Conservation (phyloP, 2,329 filamentous ascomycete genomes). For the Alternaria conjuncta region DNA sequence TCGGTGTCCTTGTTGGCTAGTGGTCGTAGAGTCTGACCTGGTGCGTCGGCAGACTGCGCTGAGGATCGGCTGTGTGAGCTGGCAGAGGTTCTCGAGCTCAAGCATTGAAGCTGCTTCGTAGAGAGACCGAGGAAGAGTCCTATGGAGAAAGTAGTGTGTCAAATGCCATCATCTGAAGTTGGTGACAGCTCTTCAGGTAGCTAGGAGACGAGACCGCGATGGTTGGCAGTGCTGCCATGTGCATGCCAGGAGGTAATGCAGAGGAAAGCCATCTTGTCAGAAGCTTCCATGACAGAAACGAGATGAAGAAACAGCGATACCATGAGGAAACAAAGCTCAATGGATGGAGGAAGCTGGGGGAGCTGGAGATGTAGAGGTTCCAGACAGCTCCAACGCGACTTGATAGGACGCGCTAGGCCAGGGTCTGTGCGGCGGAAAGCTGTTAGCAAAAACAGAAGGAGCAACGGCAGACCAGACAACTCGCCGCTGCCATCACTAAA, state of each 20-base stretch:
- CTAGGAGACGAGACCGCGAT: not conserved
- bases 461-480: slow-evolving; percentile 25
- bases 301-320: not conserved
- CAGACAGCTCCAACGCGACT: slow-evolving; percentile 19
- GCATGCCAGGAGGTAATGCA: not conserved
- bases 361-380: slow-evolving; percentile 4
- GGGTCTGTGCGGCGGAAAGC: slow-evolving; percentile 21
- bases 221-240: not conserved
- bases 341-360: not conserved
- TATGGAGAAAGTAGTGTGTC: not conserved
- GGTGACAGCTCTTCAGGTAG: not conserved
- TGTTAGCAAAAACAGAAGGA: slow-evolving; percentile 42
- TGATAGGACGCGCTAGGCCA: slow-evolving; percentile 31
- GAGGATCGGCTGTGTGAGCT: not conserved
- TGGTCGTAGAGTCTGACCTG: not conserved
- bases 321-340: not conserved
- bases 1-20: not conserved
- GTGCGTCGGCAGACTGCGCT: not conserved
- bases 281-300: not conserved
- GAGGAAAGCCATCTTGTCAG: no score
- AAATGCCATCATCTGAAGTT: not conserved
- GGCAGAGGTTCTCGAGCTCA: not conserved
- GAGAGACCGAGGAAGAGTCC: not conserved
- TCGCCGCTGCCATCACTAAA: slow-evolving; percentile 36
- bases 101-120: not conserved